Percentiles rank a stretch among this genome's conserved stretches.
These are phyloP conservation scores for Thelonectria olida DNA, from an alignment of 2,329 filamentous ascomycete species.

Conservation along the genomic window DNA sequence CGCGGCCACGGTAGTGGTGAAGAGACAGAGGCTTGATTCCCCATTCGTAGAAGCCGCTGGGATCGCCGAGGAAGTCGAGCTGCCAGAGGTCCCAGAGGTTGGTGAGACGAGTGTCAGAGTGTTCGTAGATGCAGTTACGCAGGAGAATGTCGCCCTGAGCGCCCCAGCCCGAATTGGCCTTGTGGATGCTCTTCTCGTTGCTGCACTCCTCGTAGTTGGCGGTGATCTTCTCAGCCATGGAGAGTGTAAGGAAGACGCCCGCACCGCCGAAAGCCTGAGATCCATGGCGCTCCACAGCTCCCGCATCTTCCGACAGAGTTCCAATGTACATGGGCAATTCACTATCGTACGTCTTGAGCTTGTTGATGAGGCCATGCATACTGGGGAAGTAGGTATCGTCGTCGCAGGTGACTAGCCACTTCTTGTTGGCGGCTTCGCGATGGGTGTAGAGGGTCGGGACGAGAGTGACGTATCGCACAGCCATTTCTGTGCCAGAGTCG, in stretches of 20 bases:
- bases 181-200: slow-evolving; percentile 59
- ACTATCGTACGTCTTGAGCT: slow-evolving; percentile 62
- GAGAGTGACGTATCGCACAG: slow-evolving; percentile 65
- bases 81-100: slow-evolving; percentile 67
- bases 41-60: slow-evolving; percentile 71
- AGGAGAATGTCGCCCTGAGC: slow-evolving; percentile 69
- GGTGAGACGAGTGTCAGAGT: slow-evolving; percentile 67
- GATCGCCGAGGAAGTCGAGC: slow-evolving; percentile 67
- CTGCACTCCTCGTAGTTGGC: slow-evolving; percentile 57
- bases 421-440: slow-evolving; percentile 56
- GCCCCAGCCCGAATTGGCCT: slow-evolving; percentile 67
- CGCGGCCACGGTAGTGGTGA: slow-evolving; percentile 71
- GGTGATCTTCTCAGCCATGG: slow-evolving; percentile 56
- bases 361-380: slow-evolving; percentile 62
- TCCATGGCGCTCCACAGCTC: slow-evolving; percentile 67
- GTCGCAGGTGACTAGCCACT: slow-evolving; percentile 71
- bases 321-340: slow-evolving; percentile 66
- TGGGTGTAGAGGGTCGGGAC: slow-evolving; percentile 65
- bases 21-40: slow-evolving; percentile 68
- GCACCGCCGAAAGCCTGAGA: slow-evolving; percentile 72
- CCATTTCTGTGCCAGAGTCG: slow-evolving; percentile 64
- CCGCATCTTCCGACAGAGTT: slow-evolving; percentile 68
- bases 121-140: slow-evolving; percentile 71
- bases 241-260: slow-evolving; percentile 68
- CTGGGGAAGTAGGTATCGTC: slow-evolving; percentile 73